phyloP scores from a whole-genome alignment of 2,329 filamentous ascomycete species.

The Helotiales sp. region DNA sequence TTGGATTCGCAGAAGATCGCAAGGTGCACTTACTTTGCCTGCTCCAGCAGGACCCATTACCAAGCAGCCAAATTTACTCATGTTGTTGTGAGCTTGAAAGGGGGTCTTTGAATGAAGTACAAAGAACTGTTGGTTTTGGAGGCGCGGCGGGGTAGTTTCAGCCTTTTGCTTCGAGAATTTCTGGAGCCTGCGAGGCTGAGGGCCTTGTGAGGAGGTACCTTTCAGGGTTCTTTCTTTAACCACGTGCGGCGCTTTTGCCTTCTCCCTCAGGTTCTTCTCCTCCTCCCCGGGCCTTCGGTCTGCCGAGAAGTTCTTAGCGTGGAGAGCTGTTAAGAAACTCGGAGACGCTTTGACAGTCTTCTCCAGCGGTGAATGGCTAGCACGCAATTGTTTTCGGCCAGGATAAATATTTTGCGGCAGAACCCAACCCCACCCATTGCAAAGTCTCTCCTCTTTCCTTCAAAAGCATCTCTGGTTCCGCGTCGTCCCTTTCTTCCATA shows the following conservation, averaged over 20 bases:
- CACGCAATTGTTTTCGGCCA: not conserved
- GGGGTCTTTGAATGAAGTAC: not conserved
- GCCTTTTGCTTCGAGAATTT: conserved; percentile 14
- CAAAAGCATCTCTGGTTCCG: conserved; percentile 4
- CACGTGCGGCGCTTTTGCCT: no score
- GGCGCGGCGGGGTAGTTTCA: conserved; percentile 4
- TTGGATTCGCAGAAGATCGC: not conserved
- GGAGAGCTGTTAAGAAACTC: not conserved
- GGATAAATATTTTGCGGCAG: not conserved
- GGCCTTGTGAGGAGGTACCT: not conserved
- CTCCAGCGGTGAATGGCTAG: not conserved
- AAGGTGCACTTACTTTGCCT: conserved; percentile 67
- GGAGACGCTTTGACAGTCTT: not conserved
- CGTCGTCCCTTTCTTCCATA: conserved; percentile 34
- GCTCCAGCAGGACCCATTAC: conserved; percentile 96
- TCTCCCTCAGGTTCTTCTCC: no score
- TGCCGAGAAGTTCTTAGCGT: not conserved
- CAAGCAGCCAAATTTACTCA: conserved; percentile 94
- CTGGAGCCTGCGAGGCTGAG: conserved; percentile 5
- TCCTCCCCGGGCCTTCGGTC: not conserved
- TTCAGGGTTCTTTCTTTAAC: not conserved
- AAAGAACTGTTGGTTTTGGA: not conserved
- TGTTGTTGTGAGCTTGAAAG: conserved; percentile 38
- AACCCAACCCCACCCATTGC: conserved; percentile 3
- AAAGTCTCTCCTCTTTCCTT: conserved; percentile 5